Base-by-base conservation (phyloP, 495 filamentous ascomycete genomes). In the Penicillium salamii region DNA sequence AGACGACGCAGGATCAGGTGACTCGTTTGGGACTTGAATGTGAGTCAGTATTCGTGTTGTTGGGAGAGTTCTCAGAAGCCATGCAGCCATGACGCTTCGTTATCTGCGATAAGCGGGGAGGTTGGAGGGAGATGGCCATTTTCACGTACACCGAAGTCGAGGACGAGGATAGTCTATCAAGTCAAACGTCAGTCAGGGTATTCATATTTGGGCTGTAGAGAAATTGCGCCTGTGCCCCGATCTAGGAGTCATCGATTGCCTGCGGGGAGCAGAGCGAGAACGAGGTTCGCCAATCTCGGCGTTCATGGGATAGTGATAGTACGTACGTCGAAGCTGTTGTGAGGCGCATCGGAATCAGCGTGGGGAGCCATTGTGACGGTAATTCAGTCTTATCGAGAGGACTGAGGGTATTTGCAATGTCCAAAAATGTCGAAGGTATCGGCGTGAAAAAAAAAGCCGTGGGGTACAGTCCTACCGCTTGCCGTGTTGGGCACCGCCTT, bases 1-100 rank as follows among this genome's bases (percentile, higher is more conserved):
- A 95, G 78, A 38, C 88, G 83, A 26, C 90, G 78, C 2, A 81
- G 83, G 60, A 93, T 92, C 13, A 93, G 76, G 58, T 91, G 89
- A 3, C 79, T 81, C 43, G 82, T 87, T 66, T 50, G 48, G 20
- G 48, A 50, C 48, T 50, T 50, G 21, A 50, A 41, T n/a, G 17
- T 8, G 29, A 42, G 41, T 57, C 40, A 57, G 49, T 2, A 42
- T 38, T 46, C 46, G 45, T 2, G 5, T 28, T 9, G 9, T 28
- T 28, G 4, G 9, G 9, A 38, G 36, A 32, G 35, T 18, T 53
- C 7, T 21, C 20, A 28, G 13, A 26, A 52, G 42, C 28, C 28
- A 35, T 3, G 19, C n/a, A 24, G 41, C n/a, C 41, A 55, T 35
- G 29, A 49, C 46, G 47, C 28, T 47, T 42, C 34, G 21, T 18